Base-by-base conservation (phyloP, 805 yeast species). In the Hanseniaspora opuntiae region DNA sequence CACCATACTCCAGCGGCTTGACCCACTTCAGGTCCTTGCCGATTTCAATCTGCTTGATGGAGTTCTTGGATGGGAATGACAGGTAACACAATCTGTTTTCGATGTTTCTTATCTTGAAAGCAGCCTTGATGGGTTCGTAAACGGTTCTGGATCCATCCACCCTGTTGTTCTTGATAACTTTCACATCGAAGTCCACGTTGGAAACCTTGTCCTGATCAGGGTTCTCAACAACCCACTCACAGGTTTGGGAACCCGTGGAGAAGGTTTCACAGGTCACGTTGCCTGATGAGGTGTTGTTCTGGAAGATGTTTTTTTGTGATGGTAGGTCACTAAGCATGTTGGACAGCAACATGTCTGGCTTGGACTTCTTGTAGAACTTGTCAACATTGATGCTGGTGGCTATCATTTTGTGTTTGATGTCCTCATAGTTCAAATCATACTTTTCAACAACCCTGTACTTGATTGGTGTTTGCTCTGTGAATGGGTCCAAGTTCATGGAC, bases 381-480 rank as follows among this genome's bases (percentile, higher is more conserved):
- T 22, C 39, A 30, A 45, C 25, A 33, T 44, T 25, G n/a, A 39
- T 37, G 19, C 33, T 44, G 19, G 22, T 48, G 10, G 49, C 49
- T 11, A 36, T 14, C 45, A 45, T 45, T n/a, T 22, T 35, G 12
- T 37, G 58, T 6, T 35, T 24, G 16, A 47, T 39, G 1, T 61
- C 52, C 1, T 44, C 56, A 12, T 55, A 51, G 46, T 66, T 65
- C 54, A 82, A 64, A 58, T 84, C 76, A 51, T 83, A 71, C 1
- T 70, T 67, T 65, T 88, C 89, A 36, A 79, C 67, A 60, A 84
- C 83, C 57, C 89, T 71, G 55, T 86, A 69, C 63, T 86, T 88
- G 64, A 86, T 63, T 4, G 96, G 96, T 35, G 76, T 70, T 5
- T 66, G 60, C 25, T 71, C 69, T 32, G 81, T 76, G 63, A 82